These are phyloP conservation scores for Lepiota brunneoincarnata DNA, from an alignment of 768 basidiomycete genomes.

Conservation along the genomic window DNA sequence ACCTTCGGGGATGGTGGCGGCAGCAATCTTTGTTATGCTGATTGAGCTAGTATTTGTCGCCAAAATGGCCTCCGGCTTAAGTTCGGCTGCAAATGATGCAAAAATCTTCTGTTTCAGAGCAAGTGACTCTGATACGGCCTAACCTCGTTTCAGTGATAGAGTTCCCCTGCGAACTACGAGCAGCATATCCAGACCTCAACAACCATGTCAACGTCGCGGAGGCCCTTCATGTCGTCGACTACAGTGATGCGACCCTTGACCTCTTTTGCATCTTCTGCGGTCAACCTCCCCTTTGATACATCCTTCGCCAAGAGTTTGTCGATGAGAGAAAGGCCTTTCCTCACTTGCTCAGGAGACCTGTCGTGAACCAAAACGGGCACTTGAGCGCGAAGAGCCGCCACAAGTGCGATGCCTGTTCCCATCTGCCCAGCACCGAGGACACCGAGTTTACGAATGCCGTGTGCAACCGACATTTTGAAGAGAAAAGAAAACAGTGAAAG, in stretches of 20 bases:
- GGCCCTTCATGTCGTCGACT: constrained; percentile 50
- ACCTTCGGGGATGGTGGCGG: constrained; percentile 63
- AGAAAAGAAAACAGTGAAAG: neutral
- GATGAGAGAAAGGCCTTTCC: constrained; percentile 68
- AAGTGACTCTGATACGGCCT: constrained; percentile 89
- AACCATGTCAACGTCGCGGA: constrained; percentile 87
- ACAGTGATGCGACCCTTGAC: constrained; percentile 64
- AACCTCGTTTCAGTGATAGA: neutral
- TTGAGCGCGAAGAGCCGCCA: constrained; percentile 81
- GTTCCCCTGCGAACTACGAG: neutral
- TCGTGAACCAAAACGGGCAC: constrained; percentile 88
- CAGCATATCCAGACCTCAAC: constrained; percentile 62
- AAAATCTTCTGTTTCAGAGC: constrained; percentile 80
- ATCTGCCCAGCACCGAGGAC: constrained; percentile 85
- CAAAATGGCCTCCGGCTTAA: constrained; percentile 74
- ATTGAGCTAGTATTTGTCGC: constrained; percentile 95
- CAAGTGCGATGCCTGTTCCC: constrained; percentile 91
- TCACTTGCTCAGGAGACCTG: constrained; percentile 68
- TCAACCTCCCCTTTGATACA: constrained; percentile 76
- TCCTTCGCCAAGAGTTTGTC: constrained; percentile 89
- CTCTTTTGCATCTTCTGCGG: constrained; percentile 66
- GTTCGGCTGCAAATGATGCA: constrained; percentile 57
- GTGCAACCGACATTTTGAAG: constrained; percentile 35
- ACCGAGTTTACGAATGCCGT: constrained; percentile 73
- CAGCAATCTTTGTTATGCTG: constrained; percentile 91